phyloP scores from a whole-genome alignment of 306 rosid species.

The Echinosophora koreensis region DNA sequence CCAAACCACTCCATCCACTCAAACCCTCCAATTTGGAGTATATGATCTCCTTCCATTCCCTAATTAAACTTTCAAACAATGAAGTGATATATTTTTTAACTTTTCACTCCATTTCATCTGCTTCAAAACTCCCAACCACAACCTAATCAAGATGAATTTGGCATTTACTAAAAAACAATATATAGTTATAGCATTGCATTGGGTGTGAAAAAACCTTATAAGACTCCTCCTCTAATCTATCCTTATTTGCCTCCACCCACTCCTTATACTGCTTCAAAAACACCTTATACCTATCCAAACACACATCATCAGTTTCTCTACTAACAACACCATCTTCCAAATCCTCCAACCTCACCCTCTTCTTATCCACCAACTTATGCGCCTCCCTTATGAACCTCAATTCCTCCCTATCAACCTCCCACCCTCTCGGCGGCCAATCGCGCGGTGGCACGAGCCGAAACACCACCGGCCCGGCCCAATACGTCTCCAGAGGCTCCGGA shows the following conservation, averaged over 20 bases:
- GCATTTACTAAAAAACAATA: too few relatives aligned
- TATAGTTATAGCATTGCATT: neutral
- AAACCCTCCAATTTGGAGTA: too few relatives aligned
- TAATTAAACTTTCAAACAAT: too few relatives aligned
- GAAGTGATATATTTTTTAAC: too few relatives aligned
- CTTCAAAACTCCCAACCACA: too few relatives aligned
- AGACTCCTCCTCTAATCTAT: slow-evolving; percentile 85
- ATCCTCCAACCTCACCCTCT: slow-evolving; percentile 67
- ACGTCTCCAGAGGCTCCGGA: slow-evolving; percentile 74
- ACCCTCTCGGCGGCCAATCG: slow-evolving; percentile 97
- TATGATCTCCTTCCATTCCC: too few relatives aligned
- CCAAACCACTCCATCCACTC: too few relatives aligned
- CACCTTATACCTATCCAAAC: slow-evolving; percentile 88
- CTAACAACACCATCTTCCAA: slow-evolving; percentile 55
- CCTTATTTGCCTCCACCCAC: slow-evolving; percentile 87
- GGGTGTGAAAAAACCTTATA: slow-evolving; percentile 64
- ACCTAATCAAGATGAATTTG: too few relatives aligned
- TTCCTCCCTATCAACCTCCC: slow-evolving; percentile 89
- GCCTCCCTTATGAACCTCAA: slow-evolving; percentile 83
- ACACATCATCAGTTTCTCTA: slow-evolving; percentile 59
- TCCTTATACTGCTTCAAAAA: slow-evolving; percentile 88
- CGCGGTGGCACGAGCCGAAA: slow-evolving; percentile 77
- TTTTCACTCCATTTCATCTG: too few relatives aligned
- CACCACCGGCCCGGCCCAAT: slow-evolving; percentile 74
- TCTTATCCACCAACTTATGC: slow-evolving; percentile 64